These are phyloP conservation scores for Quercus bicolor DNA, from an alignment of 306 rosid species.

Conservation along the genomic window DNA sequence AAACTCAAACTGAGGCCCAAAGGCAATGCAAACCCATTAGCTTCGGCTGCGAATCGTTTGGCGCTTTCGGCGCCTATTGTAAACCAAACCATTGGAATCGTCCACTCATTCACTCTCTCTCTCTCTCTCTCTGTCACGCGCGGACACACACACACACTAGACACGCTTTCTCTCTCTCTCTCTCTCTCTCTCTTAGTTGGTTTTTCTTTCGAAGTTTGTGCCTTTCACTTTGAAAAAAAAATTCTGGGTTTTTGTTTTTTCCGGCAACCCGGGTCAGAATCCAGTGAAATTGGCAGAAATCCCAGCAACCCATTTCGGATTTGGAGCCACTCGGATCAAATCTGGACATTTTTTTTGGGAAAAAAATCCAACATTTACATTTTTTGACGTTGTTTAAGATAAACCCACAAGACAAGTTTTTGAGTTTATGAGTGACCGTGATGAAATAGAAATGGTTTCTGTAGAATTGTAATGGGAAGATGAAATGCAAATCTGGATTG, in stretches of 20 bases:
- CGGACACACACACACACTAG: not conserved
- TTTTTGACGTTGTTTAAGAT: not conserved
- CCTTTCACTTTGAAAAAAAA: not conserved
- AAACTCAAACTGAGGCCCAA: not conserved
- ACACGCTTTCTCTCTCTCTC: not conserved
- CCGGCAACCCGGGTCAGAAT: constrained; percentile 30
- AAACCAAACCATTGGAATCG: constrained; percentile 27
- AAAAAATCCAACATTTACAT: constrained; percentile 3
- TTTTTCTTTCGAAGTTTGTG: not conserved
- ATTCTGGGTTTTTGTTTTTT: not conserved
- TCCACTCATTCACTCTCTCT: too few species aligned
- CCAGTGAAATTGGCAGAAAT: constrained; percentile 6
- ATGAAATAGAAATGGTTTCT: constrained; percentile 1
- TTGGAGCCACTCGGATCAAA: not conserved
- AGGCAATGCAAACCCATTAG: not conserved
- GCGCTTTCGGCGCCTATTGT: constrained; percentile 51
- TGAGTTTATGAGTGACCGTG: constrained; percentile 14
- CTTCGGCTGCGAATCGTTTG: constrained; percentile 33
- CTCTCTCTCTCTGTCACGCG: not conserved
- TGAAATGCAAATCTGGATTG: constrained; percentile 23
- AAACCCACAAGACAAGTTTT: not conserved
- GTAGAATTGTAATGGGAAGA: not conserved
- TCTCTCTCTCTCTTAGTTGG: constrained; percentile 5
- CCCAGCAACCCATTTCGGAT: constrained; percentile 3
- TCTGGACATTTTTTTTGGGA: not conserved